A percentile compares a stretch with the other conserved stretches of the same genome.
These are phyloP conservation scores for Boletales sp. DNA, from an alignment of 768 basidiomycete species.

Conservation along the genomic window DNA sequence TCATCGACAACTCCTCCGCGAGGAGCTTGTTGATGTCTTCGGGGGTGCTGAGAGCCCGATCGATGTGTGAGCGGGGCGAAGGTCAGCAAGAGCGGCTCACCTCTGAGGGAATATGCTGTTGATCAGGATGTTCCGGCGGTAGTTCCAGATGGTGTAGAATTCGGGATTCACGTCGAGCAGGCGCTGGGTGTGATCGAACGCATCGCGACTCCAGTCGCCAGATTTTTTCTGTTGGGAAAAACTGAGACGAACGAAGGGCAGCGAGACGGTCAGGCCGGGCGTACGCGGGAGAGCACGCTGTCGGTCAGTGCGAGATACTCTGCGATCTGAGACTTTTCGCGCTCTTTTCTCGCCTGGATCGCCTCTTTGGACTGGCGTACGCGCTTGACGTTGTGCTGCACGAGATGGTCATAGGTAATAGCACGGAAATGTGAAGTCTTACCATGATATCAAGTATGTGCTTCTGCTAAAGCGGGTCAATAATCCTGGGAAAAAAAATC, in stretches of 20 bases:
- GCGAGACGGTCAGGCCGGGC: too few species aligned
- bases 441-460: conserved; percentile 20
- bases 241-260: background rate
- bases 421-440: conserved; percentile 7
- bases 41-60: conserved; percentile 45
- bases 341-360: conserved; percentile 60
- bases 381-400: conserved; percentile 70
- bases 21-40: conserved; percentile 63
- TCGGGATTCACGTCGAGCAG: conserved; percentile 88
- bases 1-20: conserved; percentile 72
- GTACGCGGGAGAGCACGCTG: conserved; percentile 61
- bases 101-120: conserved; percentile 65
- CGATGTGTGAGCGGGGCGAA: conserved; percentile 3
- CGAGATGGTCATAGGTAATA: background rate
- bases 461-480: too few species aligned
- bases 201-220: conserved; percentile 66
- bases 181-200: conserved; percentile 71
- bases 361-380: conserved; percentile 54
- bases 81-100: conserved; percentile 36
- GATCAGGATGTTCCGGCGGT: conserved; percentile 75
- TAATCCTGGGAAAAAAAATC: conserved; percentile 3
- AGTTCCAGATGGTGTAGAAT: conserved; percentile 97
- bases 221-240: conserved; percentile 54
- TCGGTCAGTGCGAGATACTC: conserved; percentile 69
- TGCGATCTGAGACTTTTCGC: conserved; percentile 72